Evolutionary conservation across 1,139 yeast genomes (phyloP), one percentile per base, ranked within the genome.

Genomic region (Entelexis sorbosivorans): DNA sequence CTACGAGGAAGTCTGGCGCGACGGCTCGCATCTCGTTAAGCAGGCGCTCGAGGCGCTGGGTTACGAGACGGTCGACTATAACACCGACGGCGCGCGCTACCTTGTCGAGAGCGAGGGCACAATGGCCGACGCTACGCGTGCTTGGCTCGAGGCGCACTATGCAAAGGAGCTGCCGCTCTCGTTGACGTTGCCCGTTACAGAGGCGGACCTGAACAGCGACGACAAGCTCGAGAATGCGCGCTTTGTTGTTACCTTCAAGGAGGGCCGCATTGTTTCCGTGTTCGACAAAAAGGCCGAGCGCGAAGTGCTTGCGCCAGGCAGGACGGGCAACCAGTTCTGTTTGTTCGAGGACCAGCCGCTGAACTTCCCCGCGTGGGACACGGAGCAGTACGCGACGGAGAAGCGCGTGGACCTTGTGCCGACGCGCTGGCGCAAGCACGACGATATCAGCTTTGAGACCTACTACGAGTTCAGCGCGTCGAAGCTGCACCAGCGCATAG

Each of bases 361-460:
- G 62, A 81, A 76, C 53, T 89, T 81, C 79, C 96, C 89, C 47
- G 97, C 97, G 1, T 91, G 98, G 97, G 97, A 91, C 64, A 89
- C 97, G 0, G 98, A 91, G 64, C 73, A 88, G 55, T 91, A 78
- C 64, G 82, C 95, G 0, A 76, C 67, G 40, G 70, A 74, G 24
- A 59, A 59, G 44, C 31, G 47, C 17, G 40, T 8, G 20, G 32
- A 22, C 7, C 50, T 57, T 2, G 33, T 17, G 29, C 55, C 60
- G 14, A 29, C 17, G 16, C 33, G 22, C 17, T 53, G 55, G 49
- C 50, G 46, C 7, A 71, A 84, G 29, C 69, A 75, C 38, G 74
- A 73, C 49, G 68, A 73, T 38, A 80, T 82, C 33, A 77, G 83
- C 1, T 74, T 88, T 0, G 70, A 88, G 45, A 68, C 77, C 52